phyloP scores from a whole-genome alignment of 2,329 filamentous ascomycete genomes.

The Fusarium stilboides region DNA sequence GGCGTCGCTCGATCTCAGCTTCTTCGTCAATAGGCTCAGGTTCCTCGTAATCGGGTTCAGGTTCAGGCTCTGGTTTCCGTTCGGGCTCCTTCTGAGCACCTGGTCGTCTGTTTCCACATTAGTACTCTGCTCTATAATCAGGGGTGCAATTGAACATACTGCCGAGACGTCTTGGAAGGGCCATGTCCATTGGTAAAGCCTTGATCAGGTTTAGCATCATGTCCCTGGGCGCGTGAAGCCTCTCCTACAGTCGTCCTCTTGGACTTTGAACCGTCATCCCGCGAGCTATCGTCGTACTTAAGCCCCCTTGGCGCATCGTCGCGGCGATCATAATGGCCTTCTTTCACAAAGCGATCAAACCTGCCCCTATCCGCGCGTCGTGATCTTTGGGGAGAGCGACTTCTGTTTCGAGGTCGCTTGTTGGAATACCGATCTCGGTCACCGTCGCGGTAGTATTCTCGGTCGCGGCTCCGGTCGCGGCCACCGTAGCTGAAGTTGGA shows the following conservation, averaged over 20 bases:
- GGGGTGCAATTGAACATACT: constrained; percentile 24
- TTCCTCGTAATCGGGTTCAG: constrained; percentile 61
- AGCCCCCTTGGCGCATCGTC: constrained; percentile 43
- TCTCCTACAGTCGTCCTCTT: constrained; percentile 74
- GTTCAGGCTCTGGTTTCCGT: constrained; percentile 45
- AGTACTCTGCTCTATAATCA: constrained; percentile 8
- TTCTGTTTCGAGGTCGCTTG: constrained; percentile 71
- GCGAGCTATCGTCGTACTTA: constrained; percentile 60
- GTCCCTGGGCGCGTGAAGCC: constrained; percentile 71
- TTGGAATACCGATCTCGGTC: constrained; percentile 63
- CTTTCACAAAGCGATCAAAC: constrained; percentile 54
- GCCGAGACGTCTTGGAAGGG: constrained; percentile 32
- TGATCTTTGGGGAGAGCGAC: constrained; percentile 63
- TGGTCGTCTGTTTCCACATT: constrained; percentile 31
- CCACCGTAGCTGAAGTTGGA: constrained; percentile 65
- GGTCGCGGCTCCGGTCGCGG: constrained; percentile 57
- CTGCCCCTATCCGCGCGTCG: constrained; percentile 57
- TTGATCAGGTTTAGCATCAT: constrained; percentile 78
- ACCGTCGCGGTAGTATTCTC: constrained; percentile 59
- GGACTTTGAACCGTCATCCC: constrained; percentile 72
- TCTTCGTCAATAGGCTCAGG: constrained; percentile 81
- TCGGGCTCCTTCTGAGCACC: constrained; percentile 47
- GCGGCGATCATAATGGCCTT: constrained; percentile 49
- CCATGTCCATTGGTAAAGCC: constrained; percentile 54
- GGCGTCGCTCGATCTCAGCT: constrained; percentile 86